Conservation (phyloP, 805 yeast species). For the Jamesozyma spencerorum region DNA sequence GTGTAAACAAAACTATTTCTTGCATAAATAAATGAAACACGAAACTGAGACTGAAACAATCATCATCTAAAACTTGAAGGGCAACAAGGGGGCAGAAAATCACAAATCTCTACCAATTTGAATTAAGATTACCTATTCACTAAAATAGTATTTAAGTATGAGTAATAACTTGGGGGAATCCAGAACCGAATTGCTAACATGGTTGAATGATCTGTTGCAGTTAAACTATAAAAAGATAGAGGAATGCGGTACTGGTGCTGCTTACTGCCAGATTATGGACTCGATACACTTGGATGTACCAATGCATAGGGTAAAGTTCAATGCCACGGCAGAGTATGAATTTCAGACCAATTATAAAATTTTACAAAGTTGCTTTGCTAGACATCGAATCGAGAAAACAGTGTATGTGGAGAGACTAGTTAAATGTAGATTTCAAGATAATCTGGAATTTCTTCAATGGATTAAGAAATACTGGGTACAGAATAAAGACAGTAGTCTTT, state of each 20-base stretch:
- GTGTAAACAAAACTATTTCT: too few relatives aligned
- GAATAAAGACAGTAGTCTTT: slow-evolving; percentile 54
- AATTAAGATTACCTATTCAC: background rate
- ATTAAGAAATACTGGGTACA: slow-evolving; percentile 75
- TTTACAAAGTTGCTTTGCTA: slow-evolving; percentile 69
- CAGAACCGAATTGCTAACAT: slow-evolving; percentile 69
- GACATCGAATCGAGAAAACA: slow-evolving; percentile 58
- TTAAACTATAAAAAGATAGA: slow-evolving; percentile 70
- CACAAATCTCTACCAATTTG: too few relatives aligned
- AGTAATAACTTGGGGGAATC: slow-evolving; percentile 51
- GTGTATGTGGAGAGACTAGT: slow-evolving; percentile 75
- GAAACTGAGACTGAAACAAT: too few relatives aligned
- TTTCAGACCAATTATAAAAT: slow-evolving; percentile 73
- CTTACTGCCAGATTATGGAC: slow-evolving; percentile 86
- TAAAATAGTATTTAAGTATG: slow-evolving; percentile 1
- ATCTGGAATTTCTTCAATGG: slow-evolving; percentile 92
- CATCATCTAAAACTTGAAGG: too few relatives aligned
- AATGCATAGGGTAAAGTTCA: slow-evolving; percentile 65
- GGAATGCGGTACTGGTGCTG: slow-evolving; percentile 93
- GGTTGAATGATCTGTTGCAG: slow-evolving; percentile 70
- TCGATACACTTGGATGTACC: slow-evolving; percentile 77
- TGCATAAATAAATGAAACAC: too few relatives aligned
- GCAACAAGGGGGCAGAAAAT: background rate
- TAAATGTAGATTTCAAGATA: slow-evolving; percentile 88
- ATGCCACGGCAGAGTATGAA: slow-evolving; percentile 65